Conservation (phyloP, 2,329 filamentous ascomycete species). For the Colletotrichum siamense region DNA sequence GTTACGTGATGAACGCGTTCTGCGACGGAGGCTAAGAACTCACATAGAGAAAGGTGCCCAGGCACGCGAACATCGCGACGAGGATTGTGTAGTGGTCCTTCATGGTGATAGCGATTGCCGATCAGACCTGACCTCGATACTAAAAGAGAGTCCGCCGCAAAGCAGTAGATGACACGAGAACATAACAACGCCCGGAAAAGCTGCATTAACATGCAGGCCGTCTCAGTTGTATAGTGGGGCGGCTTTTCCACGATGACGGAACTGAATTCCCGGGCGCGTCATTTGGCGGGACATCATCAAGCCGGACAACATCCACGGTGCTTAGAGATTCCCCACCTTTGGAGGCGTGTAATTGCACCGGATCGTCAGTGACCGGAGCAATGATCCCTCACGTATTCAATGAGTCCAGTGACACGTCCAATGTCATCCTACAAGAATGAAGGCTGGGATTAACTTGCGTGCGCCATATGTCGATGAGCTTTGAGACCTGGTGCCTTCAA, state of each 20-base stretch:
- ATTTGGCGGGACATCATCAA: neutral
- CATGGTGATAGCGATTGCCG: neutral
- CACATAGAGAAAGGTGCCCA: neutral
- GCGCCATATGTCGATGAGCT: neutral
- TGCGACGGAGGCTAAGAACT: neutral
- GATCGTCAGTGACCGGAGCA: neutral
- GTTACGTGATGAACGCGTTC: neutral
- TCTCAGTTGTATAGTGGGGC: neutral
- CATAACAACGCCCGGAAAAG: neutral
- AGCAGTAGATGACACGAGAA: neutral
- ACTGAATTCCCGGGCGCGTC: neutral
- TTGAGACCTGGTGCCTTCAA: neutral
- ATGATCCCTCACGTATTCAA: neutral
- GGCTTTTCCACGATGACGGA: neutral
- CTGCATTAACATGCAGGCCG: neutral
- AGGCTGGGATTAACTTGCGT: neutral
- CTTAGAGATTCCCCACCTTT: neutral
- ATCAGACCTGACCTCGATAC: neutral
- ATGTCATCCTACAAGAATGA: neutral
- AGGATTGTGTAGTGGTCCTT: neutral
- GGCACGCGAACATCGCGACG: neutral
- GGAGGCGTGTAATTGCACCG: neutral
- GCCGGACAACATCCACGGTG: neutral
- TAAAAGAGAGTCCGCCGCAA: neutral
- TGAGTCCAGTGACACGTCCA: neutral